Percentiles rank a stretch among this genome's conserved stretches.
Evolutionary conservation across 2,329 filamentous ascomycete genomes (phyloP).

Genomic region (Diaporthe sp.): DNA sequence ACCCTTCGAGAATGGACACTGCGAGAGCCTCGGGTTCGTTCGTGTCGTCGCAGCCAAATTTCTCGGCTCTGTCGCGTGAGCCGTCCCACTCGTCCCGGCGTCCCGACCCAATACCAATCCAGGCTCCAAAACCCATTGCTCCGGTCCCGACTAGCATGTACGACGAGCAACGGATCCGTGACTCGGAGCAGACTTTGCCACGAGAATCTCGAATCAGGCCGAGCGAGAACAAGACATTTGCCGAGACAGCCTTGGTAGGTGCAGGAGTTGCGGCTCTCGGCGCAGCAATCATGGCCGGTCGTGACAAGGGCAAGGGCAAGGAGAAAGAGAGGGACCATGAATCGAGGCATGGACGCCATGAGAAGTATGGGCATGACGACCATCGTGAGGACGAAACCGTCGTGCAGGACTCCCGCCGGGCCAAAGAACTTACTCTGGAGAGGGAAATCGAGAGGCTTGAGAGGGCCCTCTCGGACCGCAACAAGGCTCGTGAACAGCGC

Average conservation of each 20-base stretch:
- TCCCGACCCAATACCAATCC: conserved; percentile 75
- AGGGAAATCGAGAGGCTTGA: conserved; percentile 34
- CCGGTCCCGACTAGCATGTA: conserved; percentile 79
- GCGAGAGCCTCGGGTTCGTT: conserved; percentile 55
- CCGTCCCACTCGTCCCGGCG: conserved; percentile 48
- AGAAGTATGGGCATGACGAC: conserved; percentile 38
- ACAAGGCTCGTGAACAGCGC: conserved; percentile 40
- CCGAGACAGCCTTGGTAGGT: conserved; percentile 58
- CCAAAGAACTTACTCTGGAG: conserved; percentile 39
- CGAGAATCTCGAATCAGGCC: conserved; percentile 37
- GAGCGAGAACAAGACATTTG: conserved; percentile 49
- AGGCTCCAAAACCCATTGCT: conserved; percentile 84
- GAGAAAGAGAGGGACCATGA: conserved; percentile 40
- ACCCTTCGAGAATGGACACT: conserved; percentile 71
- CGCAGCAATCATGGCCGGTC: conserved; percentile 54
- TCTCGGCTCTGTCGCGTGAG: conserved; percentile 43
- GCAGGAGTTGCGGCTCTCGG: conserved; percentile 59
- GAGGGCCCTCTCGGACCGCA: conserved; percentile 35
- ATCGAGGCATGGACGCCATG: conserved; percentile 39
- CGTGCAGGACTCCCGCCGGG: conserved; percentile 38
- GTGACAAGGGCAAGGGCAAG: conserved; percentile 42
- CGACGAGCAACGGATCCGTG: conserved; percentile 57
- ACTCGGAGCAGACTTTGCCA: conserved; percentile 48
- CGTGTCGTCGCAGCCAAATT: conserved; percentile 46
- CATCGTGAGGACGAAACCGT: conserved; percentile 36